phyloP scores from a whole-genome alignment of 2,329 filamentous ascomycete genomes.

The Teratosphaeria gauchensis region DNA sequence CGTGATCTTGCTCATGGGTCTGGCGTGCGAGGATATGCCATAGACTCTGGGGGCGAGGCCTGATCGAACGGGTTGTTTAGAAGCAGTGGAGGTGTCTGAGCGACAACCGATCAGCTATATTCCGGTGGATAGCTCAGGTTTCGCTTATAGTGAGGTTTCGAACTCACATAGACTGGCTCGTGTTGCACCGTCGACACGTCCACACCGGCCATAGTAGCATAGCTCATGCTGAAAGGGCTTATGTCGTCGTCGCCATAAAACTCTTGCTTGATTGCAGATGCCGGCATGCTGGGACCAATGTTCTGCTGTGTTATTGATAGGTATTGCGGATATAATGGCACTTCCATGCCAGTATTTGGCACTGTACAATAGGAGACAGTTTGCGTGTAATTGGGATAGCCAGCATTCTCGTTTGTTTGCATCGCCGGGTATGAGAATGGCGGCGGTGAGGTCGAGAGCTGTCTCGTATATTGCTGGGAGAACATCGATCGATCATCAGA shows the following conservation, averaged over 20 bases:
- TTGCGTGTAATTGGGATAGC: slow-evolving; percentile 34
- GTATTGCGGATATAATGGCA: slow-evolving; percentile 46
- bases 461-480: slow-evolving; percentile 54
- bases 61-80: slow-evolving; percentile 60
- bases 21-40: slow-evolving; percentile 47
- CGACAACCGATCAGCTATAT: slow-evolving; percentile 18
- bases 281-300: slow-evolving; percentile 31
- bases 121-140: slow-evolving; percentile 15
- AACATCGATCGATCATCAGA: slow-evolving; percentile 57
- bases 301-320: slow-evolving; percentile 38
- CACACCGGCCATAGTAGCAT: slow-evolving; percentile 55
- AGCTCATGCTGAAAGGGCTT: slow-evolving; percentile 58
- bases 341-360: slow-evolving; percentile 40
- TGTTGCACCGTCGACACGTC: slow-evolving; percentile 52
- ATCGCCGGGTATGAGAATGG: slow-evolving; percentile 60
- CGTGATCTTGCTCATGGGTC: slow-evolving; percentile 36
- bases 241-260: slow-evolving; percentile 50
- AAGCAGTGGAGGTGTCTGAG: slow-evolving; percentile 61
- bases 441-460: slow-evolving; percentile 62
- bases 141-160: slow-evolving; percentile 40
- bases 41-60: slow-evolving; percentile 33
- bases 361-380: slow-evolving; percentile 18
- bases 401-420: slow-evolving; percentile 51
- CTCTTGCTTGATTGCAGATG: slow-evolving; percentile 56
- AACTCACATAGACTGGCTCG: slow-evolving; percentile 60